A percentile compares a stretch with the other conserved stretches of the same genome.
phyloP scores from a whole-genome alignment of 2,329 filamentous ascomycete genomes.

The Blumeria graminis region DNA sequence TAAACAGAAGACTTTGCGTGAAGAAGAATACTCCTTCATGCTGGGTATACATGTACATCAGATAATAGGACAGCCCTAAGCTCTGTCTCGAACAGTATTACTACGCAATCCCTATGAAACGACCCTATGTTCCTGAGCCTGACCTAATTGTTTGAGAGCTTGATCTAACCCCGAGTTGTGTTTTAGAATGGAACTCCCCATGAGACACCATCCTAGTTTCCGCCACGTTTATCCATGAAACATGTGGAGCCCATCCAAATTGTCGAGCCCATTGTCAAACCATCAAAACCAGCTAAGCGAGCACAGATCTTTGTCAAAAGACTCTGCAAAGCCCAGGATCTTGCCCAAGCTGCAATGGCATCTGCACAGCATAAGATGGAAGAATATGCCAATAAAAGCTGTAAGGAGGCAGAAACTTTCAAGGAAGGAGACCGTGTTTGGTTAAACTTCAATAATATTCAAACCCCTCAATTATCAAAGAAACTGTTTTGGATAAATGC shows the following conservation, averaged over 20 bases:
- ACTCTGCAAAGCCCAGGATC: neutral
- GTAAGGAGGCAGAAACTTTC: neutral
- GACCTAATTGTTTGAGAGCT: too few relatives aligned
- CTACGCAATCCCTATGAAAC: too few relatives aligned
- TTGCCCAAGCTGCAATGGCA: slow-evolving; percentile 1
- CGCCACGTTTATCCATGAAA: too few relatives aligned
- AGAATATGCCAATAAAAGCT: neutral
- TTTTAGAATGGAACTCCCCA: too few relatives aligned
- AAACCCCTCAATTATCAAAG: neutral
- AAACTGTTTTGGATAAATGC: neutral
- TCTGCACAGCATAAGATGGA: neutral
- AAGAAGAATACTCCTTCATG: too few relatives aligned
- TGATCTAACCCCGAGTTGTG: too few relatives aligned
- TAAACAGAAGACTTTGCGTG: too few relatives aligned
- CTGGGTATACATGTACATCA: too few relatives aligned
- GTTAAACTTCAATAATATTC: neutral
- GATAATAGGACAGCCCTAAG: too few relatives aligned
- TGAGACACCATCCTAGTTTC: too few relatives aligned
- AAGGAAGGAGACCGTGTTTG: neutral
- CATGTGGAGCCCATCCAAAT: neutral
- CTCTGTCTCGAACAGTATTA: too few relatives aligned
- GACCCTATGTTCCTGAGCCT: too few relatives aligned
- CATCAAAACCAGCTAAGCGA: neutral
- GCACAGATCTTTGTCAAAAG: neutral
- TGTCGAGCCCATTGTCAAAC: neutral